Percentiles rank a stretch among this genome's conserved stretches.
Conservation (phyloP, 169 alveolate species). For the Plasmodium vinckei region DNA sequence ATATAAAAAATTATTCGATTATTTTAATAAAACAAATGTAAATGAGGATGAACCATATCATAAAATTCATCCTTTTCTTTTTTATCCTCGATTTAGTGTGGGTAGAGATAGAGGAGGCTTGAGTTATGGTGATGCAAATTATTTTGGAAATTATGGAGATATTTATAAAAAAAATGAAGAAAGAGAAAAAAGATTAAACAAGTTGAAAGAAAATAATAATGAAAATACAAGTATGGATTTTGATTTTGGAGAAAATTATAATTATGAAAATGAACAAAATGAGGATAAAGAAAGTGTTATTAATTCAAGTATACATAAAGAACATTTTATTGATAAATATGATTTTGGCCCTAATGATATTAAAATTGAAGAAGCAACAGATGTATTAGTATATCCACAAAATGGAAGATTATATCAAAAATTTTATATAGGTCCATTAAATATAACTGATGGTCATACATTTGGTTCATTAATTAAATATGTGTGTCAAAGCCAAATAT, state of each 20-base stretch:
- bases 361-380: conserved; percentile 73
- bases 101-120: conserved; percentile 81
- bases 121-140: conserved; percentile 81
- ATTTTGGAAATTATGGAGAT: conserved; percentile 83
- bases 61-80: conserved; percentile 77
- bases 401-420: conserved; percentile 87
- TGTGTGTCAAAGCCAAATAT: conserved; percentile 84
- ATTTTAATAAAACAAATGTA: conserved; percentile 75
- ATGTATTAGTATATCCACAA: conserved; percentile 51
- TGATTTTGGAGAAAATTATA: not conserved
- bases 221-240: conserved; percentile 20
- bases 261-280: too few species aligned
- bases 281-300: conserved; percentile 16
- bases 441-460: conserved; percentile 89
- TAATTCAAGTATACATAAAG: conserved; percentile 38
- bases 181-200: conserved; percentile 74
- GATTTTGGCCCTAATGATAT: conserved; percentile 73
- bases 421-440: conserved; percentile 88
- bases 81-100: conserved; percentile 80
- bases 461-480: conserved; percentile 86
- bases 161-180: conserved; percentile 75
- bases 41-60: conserved; percentile 78
- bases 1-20: conserved; percentile 79
- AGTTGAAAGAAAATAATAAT: conserved; percentile 2
- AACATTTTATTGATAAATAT: conserved; percentile 47